These are phyloP conservation scores for Termitomyces sp. DNA, from an alignment of 768 basidiomycete species.

Conservation along the genomic window DNA sequence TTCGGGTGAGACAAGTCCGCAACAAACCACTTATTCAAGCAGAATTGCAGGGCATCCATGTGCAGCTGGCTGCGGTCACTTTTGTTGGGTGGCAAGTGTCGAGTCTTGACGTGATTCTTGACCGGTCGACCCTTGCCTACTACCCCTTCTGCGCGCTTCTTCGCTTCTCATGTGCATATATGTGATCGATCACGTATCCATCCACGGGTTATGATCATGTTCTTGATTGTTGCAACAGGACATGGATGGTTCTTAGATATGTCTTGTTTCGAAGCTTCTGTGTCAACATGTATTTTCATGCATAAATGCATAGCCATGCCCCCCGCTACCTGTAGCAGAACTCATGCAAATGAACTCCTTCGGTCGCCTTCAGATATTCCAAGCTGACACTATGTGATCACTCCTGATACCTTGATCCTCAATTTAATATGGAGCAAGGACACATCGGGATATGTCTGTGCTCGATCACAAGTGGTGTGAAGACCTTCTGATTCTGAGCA, in stretches of 20 bases:
- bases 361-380: neutral
- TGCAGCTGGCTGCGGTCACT: slow-evolving; percentile 80
- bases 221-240: neutral
- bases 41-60: slow-evolving; percentile 56
- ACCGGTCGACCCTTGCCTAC: neutral
- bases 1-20: slow-evolving; percentile 15
- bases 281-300: neutral
- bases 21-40: slow-evolving; percentile 6
- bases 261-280: neutral
- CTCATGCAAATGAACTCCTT: neutral
- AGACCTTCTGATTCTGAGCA: neutral
- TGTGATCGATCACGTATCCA: neutral
- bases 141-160: neutral
- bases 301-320: neutral
- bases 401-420: neutral
- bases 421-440: neutral
- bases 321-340: neutral
- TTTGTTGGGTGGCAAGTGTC: slow-evolving; percentile 58
- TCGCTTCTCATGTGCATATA: neutral
- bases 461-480: neutral
- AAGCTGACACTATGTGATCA: too few relatives aligned
- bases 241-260: neutral
- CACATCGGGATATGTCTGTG: neutral
- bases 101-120: slow-evolving; percentile 9
- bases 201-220: neutral